These are phyloP conservation scores for Calophaca sinica DNA, from an alignment of 306 rosid species.

Conservation along the genomic window DNA sequence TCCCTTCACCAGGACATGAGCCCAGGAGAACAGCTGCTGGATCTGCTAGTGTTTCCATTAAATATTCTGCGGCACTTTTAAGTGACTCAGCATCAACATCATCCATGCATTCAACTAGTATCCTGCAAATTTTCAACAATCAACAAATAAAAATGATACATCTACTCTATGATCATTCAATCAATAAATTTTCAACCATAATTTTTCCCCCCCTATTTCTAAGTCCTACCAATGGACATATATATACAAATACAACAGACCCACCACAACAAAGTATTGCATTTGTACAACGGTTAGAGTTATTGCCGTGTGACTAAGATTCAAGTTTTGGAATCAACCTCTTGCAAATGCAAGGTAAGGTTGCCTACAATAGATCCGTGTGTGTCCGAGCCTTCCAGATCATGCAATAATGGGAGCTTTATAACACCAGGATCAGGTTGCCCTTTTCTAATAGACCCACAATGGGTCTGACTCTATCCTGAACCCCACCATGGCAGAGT, in stretches of 20 bases:
- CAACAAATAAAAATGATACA: conserved; percentile 19
- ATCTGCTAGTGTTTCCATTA: conserved; percentile 72
- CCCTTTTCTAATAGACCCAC: background rate
- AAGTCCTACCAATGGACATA: background rate
- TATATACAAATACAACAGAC: background rate
- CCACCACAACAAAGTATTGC: background rate
- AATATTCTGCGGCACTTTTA: conserved; percentile 84
- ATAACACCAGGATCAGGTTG: background rate
- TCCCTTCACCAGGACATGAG: conserved; percentile 85
- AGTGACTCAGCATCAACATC: conserved; percentile 88
- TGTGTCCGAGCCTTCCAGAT: background rate
- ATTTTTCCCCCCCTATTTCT: background rate
- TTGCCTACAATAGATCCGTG: background rate
- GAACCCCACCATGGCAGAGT: background rate
- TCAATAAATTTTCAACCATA: background rate
- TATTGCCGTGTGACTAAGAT: background rate
- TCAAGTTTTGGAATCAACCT: conserved; percentile 10
- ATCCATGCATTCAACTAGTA: conserved; percentile 85
- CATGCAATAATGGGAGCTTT: background rate
- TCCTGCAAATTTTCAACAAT: conserved; percentile 55
- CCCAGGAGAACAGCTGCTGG: conserved; percentile 93
- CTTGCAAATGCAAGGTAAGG: background rate
- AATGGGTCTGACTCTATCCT: background rate
- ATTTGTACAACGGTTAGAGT: background rate
- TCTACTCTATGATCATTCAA: background rate